phyloP scores from a whole-genome alignment of 2,329 filamentous ascomycete genomes.

The Ramularia endophylla region DNA sequence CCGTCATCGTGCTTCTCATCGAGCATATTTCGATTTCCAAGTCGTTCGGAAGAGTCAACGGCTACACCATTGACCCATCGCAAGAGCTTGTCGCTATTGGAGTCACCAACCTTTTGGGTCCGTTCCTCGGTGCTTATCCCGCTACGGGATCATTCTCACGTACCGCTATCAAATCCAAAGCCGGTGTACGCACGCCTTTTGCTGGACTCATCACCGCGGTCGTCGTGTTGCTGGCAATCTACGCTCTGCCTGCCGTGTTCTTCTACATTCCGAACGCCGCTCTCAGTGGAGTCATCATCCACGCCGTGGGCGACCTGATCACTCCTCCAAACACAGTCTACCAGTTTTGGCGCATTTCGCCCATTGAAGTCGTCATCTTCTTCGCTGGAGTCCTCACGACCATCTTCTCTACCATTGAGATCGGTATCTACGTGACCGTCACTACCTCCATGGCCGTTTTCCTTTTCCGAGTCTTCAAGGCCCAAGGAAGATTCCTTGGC shows the following conservation, averaged over 20 bases:
- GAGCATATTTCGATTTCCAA: constrained; percentile 98
- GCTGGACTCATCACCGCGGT: constrained; percentile 82
- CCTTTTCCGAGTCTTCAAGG: constrained; percentile 76
- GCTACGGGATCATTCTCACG: constrained; percentile 94
- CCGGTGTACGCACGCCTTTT: constrained; percentile 85
- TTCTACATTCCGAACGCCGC: constrained; percentile 84
- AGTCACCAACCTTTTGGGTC: constrained; percentile 80
- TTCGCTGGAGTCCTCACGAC: constrained; percentile 88
- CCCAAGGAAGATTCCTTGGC: constrained; percentile 77
- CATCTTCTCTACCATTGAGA: constrained; percentile 81
- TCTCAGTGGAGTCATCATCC: constrained; percentile 86
- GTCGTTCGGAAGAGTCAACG: constrained; percentile 92
- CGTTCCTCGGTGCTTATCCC: constrained; percentile 87
- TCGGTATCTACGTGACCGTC: constrained; percentile 87
- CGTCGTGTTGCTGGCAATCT: constrained; percentile 83
- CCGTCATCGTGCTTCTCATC: constrained; percentile 89
- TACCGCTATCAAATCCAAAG: constrained; percentile 96
- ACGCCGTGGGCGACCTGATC: constrained; percentile 88
- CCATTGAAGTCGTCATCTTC: constrained; percentile 86
- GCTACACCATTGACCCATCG: constrained; percentile 91
- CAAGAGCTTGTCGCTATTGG: constrained; percentile 96
- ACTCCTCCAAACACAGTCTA: constrained; percentile 87
- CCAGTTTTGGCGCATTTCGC: constrained; percentile 91
- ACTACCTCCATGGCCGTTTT: constrained; percentile 69
- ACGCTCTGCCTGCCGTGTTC: constrained; percentile 81